phyloP scores from a whole-genome alignment of 116 monocot genomes.

The Papilionanthe hybrid region DNA sequence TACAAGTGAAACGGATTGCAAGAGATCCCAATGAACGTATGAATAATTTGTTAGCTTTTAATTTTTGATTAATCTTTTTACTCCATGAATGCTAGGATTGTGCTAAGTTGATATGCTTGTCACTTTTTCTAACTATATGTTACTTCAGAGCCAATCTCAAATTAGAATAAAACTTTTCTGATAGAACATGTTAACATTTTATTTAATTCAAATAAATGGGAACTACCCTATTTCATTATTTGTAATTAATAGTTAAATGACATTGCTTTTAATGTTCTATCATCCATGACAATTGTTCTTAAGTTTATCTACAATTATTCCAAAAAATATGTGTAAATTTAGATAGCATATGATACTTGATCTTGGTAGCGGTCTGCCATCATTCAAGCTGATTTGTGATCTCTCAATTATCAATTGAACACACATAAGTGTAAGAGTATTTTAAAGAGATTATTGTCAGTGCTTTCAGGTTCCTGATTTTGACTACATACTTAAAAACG shows the following conservation, averaged over 20 bases:
- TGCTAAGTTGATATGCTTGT: not conserved
- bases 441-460: not conserved
- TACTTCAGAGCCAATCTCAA: not conserved
- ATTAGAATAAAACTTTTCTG: not conserved
- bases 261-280: no score
- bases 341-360: no score
- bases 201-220: no score
- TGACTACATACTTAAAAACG: no score
- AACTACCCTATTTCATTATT: no score
- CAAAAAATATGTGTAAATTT: no score
- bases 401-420: not conserved
- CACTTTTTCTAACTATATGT: not conserved
- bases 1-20: slow-evolving; percentile 83
- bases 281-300: no score
- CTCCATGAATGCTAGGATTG: not conserved
- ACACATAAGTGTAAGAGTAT: not conserved
- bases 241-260: no score
- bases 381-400: not conserved
- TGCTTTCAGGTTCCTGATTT: no score
- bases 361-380: no score
- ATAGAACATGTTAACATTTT: not conserved
- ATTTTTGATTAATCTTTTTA: not conserved
- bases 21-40: slow-evolving; percentile 66
- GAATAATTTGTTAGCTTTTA: not conserved
- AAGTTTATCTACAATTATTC: no score